Conservation (phyloP, 768 basidiomycete species). For the Boletus rubroflammeus region DNA sequence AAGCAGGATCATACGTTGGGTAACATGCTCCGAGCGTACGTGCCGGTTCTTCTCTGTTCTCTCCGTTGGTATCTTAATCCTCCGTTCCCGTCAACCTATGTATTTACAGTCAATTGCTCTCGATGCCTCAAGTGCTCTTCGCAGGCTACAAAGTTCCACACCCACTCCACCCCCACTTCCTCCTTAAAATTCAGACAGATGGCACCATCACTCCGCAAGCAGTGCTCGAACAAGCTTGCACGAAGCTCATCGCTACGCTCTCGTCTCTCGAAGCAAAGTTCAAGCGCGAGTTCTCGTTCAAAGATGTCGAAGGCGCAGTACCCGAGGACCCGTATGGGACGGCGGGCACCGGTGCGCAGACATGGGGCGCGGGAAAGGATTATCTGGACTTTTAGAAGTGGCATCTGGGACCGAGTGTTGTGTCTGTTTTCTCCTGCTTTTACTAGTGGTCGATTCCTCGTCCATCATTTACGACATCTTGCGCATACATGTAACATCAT, state of each 20-base stretch:
- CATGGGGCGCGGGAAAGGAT: conserved; percentile 48
- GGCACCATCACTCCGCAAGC: conserved; percentile 78
- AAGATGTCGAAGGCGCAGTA: conserved; percentile 55
- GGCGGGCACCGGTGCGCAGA: conserved; percentile 36
- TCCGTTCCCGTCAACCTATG: conserved; percentile 3
- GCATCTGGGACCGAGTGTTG: neutral
- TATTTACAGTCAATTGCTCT: conserved; percentile 73
- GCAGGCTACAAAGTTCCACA: conserved; percentile 99
- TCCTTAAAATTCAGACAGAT: conserved; percentile 95
- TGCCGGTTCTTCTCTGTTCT: conserved; percentile 19
- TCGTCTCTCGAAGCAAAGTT: conserved; percentile 70
- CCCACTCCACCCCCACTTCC: conserved; percentile 90
- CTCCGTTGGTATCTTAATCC: neutral
- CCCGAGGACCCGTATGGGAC: conserved; percentile 52
- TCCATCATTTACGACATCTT: neutral
- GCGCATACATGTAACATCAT: neutral
- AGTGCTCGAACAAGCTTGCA: conserved; percentile 80
- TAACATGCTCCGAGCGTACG: conserved; percentile 93
- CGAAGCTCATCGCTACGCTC: conserved; percentile 70
- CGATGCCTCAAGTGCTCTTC: conserved; percentile 85
- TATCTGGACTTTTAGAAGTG: conserved; percentile 49
- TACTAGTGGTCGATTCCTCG: neutral
- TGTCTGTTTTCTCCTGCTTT: neutral
- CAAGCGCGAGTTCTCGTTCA: conserved; percentile 78
- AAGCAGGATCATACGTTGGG: conserved; percentile 98